Evolutionary conservation across 78 protist genomes (phyloP).

Genomic region (Dictyostelium firmibasis): DNA sequence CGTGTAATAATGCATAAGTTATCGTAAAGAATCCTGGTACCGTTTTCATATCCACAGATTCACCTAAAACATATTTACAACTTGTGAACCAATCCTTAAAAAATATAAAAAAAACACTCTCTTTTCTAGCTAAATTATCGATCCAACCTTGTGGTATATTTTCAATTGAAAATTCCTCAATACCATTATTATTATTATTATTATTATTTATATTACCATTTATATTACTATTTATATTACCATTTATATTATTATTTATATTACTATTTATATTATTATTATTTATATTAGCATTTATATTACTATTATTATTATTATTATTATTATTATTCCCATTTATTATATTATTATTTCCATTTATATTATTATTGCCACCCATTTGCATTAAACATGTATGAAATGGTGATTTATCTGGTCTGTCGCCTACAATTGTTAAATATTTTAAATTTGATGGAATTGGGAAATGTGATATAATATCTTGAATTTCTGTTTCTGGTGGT

Average conservation of each 20-base stretch:
- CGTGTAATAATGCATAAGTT: constrained; percentile 60
- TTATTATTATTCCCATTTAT: too few relatives aligned
- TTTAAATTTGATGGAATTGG: constrained; percentile 66
- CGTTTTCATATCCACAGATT: constrained; percentile 31
- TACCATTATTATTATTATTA: background rate
- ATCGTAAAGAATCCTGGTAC: constrained; percentile 59
- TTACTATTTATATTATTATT: too few relatives aligned
- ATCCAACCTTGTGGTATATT: constrained; percentile 23
- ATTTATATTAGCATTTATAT: background rate
- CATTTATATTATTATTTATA: too few relatives aligned
- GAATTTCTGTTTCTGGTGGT: constrained; percentile 70
- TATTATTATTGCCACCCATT: constrained; percentile 18
- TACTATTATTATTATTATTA: background rate
- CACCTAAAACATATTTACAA: constrained; percentile 69
- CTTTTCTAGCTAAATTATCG: constrained; percentile 76
- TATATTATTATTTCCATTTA: too few relatives aligned
- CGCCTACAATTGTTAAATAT: constrained; percentile 36
- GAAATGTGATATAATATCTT: constrained; percentile 54
- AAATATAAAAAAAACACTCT: constrained; percentile 53
- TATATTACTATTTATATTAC: too few relatives aligned
- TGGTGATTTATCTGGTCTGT: constrained; percentile 70
- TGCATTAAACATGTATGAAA: constrained; percentile 59
- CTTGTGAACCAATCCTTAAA: constrained; percentile 59
- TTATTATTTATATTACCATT: too few relatives aligned
- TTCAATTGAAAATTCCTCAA: constrained; percentile 10